phyloP scores from a whole-genome alignment of 805 yeast species.

The Metschnikowia henanensis region DNA sequence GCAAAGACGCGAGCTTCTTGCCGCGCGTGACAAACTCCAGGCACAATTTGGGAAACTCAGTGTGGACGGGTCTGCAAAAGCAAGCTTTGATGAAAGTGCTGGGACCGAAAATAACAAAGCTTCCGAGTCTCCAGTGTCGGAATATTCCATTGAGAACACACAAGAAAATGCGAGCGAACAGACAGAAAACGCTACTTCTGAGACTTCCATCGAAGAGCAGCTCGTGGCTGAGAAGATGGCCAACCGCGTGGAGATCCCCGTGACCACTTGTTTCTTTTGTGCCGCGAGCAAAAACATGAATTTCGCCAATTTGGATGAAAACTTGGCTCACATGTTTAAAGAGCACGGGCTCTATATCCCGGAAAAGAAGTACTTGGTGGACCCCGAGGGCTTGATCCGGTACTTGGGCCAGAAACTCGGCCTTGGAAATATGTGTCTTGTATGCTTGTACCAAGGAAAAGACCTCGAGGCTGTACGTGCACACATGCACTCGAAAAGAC shows the following conservation, averaged over 20 bases:
- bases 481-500: conserved; percentile 84
- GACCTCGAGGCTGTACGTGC: conserved; percentile 84
- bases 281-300: conserved; percentile 32
- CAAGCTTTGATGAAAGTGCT: too few relatives aligned
- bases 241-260: conserved; percentile 48
- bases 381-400: conserved; percentile 68
- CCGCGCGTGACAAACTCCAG: conserved; percentile 21
- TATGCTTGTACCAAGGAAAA: conserved; percentile 83
- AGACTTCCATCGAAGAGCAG: conserved; percentile 40
- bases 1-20: conserved; percentile 46
- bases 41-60: conserved; percentile 8
- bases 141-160: too few relatives aligned
- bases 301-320: conserved; percentile 41
- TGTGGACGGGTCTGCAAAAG: too few relatives aligned
- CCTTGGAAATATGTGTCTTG: conserved; percentile 78
- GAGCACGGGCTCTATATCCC: conserved; percentile 88
- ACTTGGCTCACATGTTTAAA: conserved; percentile 71
- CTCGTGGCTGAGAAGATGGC: conserved; percentile 45
- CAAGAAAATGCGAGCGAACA: too few relatives aligned
- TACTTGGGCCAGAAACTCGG: conserved; percentile 81
- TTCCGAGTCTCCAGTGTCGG: not conserved
- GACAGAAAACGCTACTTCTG: conserved; percentile 4
- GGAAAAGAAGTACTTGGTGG: conserved; percentile 68
- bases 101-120: not conserved
- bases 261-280: conserved; percentile 53